These are phyloP conservation scores for Arxiozyma telluris DNA, from an alignment of 1,139 yeast species.

Conservation along the genomic window DNA sequence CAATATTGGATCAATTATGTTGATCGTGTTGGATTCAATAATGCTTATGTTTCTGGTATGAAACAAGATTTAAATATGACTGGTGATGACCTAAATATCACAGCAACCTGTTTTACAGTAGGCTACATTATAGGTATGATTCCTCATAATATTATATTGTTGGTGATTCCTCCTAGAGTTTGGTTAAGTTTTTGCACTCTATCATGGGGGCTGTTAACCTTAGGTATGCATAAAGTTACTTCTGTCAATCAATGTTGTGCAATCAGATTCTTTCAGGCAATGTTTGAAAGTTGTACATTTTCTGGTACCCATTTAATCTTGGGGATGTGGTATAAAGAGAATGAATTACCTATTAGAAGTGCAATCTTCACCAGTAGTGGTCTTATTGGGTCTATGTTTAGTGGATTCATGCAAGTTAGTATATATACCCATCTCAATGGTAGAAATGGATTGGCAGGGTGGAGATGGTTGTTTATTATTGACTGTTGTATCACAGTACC, in stretches of 20 bases:
- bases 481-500: constrained; percentile 51
- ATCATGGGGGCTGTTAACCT: constrained; percentile 47
- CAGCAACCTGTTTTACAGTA: constrained; percentile 49
- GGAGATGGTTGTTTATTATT: constrained; percentile 64
- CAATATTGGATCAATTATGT: constrained; percentile 49
- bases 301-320: constrained; percentile 45
- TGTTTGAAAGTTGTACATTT: constrained; percentile 48
- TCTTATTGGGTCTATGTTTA: constrained; percentile 43
- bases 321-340: constrained; percentile 46
- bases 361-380: constrained; percentile 49
- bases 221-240: constrained; percentile 41
- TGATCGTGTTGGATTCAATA: constrained; percentile 36
- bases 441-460: constrained; percentile 42
- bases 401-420: constrained; percentile 58
- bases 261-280: constrained; percentile 46
- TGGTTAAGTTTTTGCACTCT: constrained; percentile 48
- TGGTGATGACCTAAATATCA: constrained; percentile 43
- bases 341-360: constrained; percentile 40
- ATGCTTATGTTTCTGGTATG: constrained; percentile 59
- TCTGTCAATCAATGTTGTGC: constrained; percentile 40
- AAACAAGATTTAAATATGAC: constrained; percentile 42
- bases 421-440: constrained; percentile 43
- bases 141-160: constrained; percentile 45
- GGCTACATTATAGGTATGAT: constrained; percentile 53
- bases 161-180: constrained; percentile 44